Percentiles rank a stretch among this genome's conserved stretches.
Evolutionary conservation across 345 rosid genomes (phyloP).

Genomic region (Laguncularia racemosa): DNA sequence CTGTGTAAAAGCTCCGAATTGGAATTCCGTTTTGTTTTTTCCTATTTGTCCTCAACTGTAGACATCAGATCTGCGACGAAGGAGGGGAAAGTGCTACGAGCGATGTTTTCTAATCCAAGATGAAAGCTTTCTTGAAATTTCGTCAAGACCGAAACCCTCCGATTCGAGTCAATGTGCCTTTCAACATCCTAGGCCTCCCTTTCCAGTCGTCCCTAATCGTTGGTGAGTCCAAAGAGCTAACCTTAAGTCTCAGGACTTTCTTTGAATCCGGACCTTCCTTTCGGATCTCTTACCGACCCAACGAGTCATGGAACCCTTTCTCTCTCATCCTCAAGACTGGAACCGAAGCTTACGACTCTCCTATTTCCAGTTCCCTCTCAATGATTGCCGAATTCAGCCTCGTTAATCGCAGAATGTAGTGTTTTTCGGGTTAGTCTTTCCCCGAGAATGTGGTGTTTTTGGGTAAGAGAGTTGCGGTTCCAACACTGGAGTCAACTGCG

Average conservation of each 20-base stretch:
- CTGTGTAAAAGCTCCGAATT: too few relatives aligned
- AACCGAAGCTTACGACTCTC: constrained; percentile 74
- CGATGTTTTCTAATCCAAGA: constrained; percentile 11
- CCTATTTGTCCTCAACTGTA: too few relatives aligned
- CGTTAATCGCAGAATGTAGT: constrained; percentile 55
- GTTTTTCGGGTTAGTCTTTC: constrained; percentile 83
- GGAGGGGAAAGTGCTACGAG: too few relatives aligned
- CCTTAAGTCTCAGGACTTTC: constrained; percentile 67
- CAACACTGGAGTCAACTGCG: constrained; percentile 15
- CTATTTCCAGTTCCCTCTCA: constrained; percentile 57
- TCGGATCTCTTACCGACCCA: constrained; percentile 82
- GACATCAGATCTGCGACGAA: too few relatives aligned
- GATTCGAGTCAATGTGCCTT: constrained; percentile 72
- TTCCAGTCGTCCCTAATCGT: constrained; percentile 89
- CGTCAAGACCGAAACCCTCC: constrained; percentile 84
- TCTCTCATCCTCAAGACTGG: constrained; percentile 88
- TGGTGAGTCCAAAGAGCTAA: constrained; percentile 79
- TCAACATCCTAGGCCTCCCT: constrained; percentile 68
- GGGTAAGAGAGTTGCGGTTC: constrained; percentile 67
- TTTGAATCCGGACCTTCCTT: constrained; percentile 82
- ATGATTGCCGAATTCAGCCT: constrained; percentile 92
- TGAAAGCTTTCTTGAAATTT: constrained; percentile 93
- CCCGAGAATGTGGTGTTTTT: constrained; percentile 82
- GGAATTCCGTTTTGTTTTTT: too few relatives aligned
- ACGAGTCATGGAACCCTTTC: constrained; percentile 70